A percentile compares a stretch with the other conserved stretches of the same genome.
Conservation (phyloP, 345 rosid genomes). For the Citrus reticulata region DNA sequence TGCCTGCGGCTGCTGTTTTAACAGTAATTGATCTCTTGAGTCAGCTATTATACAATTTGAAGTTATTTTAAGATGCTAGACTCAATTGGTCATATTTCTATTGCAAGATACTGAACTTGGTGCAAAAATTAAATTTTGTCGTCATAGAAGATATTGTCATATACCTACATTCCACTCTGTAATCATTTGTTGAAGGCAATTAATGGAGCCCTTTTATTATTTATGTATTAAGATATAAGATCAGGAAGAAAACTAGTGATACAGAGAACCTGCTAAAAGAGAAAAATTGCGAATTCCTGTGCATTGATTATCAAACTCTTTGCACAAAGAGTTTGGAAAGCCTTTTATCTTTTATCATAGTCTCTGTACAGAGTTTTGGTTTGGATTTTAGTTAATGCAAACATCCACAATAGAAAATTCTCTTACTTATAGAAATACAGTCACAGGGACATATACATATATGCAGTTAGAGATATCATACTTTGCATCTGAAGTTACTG, state of each 20-base stretch:
- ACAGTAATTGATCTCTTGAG: not conserved
- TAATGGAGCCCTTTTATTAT: not conserved
- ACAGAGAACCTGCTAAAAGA: not conserved
- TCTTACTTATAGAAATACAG: not conserved
- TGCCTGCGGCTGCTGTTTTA: not conserved
- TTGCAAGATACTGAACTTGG: not conserved
- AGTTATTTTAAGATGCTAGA: not conserved
- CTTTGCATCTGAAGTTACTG: not conserved
- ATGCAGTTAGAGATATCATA: not conserved
- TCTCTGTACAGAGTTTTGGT: not conserved
- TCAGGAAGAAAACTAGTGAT: not conserved
- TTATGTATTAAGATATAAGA: too few species aligned
- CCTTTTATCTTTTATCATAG: not conserved
- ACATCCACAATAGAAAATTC: not conserved
- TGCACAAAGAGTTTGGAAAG: not conserved
- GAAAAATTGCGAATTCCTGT: not conserved
- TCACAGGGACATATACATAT: not conserved
- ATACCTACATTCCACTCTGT: not conserved
- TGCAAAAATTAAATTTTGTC: not conserved
- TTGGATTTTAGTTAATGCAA: not conserved
- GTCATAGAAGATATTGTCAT: not conserved
- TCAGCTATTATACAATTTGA: not conserved
- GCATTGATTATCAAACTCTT: not conserved
- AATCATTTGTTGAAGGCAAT: not conserved
- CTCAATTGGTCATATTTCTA: not conserved